Evolutionary conservation across 129 eudicot genomes (phyloP), one percentile per base, ranked within the genome.

Genomic region (Lactuca sativa): DNA sequence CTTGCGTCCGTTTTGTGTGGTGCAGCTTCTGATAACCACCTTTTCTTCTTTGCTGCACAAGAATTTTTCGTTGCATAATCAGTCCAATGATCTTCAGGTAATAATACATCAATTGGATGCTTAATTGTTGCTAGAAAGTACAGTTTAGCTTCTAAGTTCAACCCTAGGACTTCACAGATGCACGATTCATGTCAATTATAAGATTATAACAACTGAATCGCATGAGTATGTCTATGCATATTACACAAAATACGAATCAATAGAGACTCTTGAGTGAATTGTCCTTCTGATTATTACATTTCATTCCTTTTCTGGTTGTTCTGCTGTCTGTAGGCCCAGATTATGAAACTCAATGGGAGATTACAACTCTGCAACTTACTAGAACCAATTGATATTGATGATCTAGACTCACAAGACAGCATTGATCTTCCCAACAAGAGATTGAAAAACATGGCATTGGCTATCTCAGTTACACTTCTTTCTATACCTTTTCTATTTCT

Each of bases 1-100:
- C 13, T 47, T 41, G 56, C 48, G 48, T 65, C 59, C 21, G 43
- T 71, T 64, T 80, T 59, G 38, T 60, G 63, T 67, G 69, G 53
- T 84, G 86, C 86, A 90, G 96, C 33, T 86, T 61, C 51, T 90
- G 80, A 64, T 86, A 2, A 71, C 80, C 30, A 59, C 56, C 5
- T 67, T 90, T 31, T 84, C 88, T 61, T 84, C 90, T 15, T 33
- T 86, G 82, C 57, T 84, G 12, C 82, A 84, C 64, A 86, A 82
- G 69, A 90, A 86, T 61, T 80, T 82, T 64, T 70, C 88, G 4
- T 76, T 90, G 61, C 84, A 78, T 43, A 73, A 74, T 56, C 82
- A 86, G 77, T 78, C 84, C 36, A 70, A 30, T 66, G 76, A 82
- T 14, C 87, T 90, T 56, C 88, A 84, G 96, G 96, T 89, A 84